Conservation (phyloP, 768 basidiomycete genomes). For the Mycena kentingensis region DNA sequence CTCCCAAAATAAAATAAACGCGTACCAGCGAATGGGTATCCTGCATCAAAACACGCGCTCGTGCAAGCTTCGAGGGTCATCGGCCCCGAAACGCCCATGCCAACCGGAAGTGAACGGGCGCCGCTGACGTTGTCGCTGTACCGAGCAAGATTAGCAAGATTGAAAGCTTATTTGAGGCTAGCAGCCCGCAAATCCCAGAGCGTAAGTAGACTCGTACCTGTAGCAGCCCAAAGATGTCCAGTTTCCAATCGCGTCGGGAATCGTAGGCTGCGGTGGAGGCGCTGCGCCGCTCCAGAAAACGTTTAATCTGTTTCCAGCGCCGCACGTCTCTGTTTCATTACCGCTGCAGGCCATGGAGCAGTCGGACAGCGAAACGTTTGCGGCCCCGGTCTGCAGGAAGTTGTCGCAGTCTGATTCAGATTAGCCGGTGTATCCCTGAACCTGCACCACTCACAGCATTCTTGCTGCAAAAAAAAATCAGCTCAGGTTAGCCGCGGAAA, state of each 20-base stretch:
- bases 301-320: slow-evolving; percentile 46
- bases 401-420: slow-evolving; percentile 64
- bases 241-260: slow-evolving; percentile 56
- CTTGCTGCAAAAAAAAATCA: slow-evolving; percentile 26
- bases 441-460: slow-evolving; percentile 54
- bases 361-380: slow-evolving; percentile 44
- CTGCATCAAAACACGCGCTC: slow-evolving; percentile 58
- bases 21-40: slow-evolving; percentile 45
- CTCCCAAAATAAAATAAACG: background rate
- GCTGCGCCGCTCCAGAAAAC: slow-evolving; percentile 59
- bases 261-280: slow-evolving; percentile 58
- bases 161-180: slow-evolving; percentile 28
- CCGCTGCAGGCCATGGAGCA: slow-evolving; percentile 50
- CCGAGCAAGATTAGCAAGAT: too few species aligned
- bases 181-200: background rate
- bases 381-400: slow-evolving; percentile 46
- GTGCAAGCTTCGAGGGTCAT: slow-evolving; percentile 62
- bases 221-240: slow-evolving; percentile 77
- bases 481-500: slow-evolving; percentile 9
- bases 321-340: slow-evolving; percentile 44
- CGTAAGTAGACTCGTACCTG: slow-evolving; percentile 43
- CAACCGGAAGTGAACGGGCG: slow-evolving; percentile 43
- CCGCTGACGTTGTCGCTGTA: slow-evolving; percentile 51
- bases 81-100: slow-evolving; percentile 46
- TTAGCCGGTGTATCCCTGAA: background rate